Percentiles rank a stretch among this genome's conserved stretches.
These are phyloP conservation scores for Vaccinium vitisidaea DNA, from an alignment of 148 eudicot species.

Conservation along the genomic window DNA sequence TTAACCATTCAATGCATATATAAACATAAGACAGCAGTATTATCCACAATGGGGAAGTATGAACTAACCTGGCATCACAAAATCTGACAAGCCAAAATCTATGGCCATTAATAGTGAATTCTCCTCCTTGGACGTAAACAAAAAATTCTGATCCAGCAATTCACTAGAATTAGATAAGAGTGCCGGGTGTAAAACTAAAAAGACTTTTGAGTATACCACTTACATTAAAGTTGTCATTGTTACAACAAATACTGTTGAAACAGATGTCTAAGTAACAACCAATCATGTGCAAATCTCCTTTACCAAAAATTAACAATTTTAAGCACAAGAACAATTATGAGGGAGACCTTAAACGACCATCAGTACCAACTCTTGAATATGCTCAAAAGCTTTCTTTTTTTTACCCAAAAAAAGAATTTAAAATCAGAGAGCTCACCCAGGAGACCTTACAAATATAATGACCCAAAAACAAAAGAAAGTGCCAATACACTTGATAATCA, in stretches of 20 bases:
- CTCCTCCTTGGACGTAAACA: conserved; percentile 83
- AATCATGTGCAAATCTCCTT: neutral
- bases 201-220: neutral
- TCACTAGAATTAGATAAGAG: conserved; percentile 26
- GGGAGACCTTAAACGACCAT: neutral
- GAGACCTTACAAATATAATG: neutral
- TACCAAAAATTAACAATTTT: neutral
- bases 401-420: neutral
- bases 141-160: conserved; percentile 66
- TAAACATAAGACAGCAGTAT: neutral
- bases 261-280: neutral
- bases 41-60: conserved; percentile 9
- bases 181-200: neutral
- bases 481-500: neutral
- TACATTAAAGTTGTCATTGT: neutral
- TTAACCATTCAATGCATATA: conserved; percentile 3
- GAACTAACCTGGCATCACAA: conserved; percentile 88
- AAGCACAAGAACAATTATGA: neutral
- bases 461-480: neutral
- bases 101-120: conserved; percentile 79
- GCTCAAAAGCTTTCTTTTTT: neutral
- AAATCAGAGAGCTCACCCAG: conserved; percentile 3
- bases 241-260: neutral
- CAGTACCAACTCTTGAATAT: neutral
- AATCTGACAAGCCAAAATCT: conserved; percentile 98